A percentile compares a stretch with the other conserved stretches of the same genome.
Conservation (phyloP, 495 filamentous ascomycete species). For the Wilcoxina mikolae region DNA sequence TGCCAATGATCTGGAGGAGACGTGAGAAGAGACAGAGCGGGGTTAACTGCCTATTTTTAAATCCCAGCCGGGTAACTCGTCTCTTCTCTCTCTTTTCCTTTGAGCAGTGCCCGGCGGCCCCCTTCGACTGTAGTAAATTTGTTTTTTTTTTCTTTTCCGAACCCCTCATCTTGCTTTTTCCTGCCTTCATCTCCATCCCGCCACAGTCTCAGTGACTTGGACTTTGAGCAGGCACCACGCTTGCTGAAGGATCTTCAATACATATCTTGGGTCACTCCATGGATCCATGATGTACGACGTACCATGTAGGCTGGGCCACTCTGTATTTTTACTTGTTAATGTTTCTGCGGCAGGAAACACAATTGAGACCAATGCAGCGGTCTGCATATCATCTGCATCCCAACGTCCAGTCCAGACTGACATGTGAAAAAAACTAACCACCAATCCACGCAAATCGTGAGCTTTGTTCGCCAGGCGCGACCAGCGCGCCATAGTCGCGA, state of each 20-base stretch:
- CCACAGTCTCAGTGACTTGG: slow-evolving; percentile 5
- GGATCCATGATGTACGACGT: no score
- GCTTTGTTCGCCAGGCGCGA: slow-evolving; percentile 3
- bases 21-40: not conserved
- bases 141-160: not conserved
- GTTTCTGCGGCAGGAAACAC: slow-evolving; percentile 6
- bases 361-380: not conserved
- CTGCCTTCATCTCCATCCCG: not conserved
- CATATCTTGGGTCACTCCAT: slow-evolving; percentile 8
- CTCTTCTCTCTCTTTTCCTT: not conserved
- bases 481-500: slow-evolving; percentile 1
- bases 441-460: not conserved
- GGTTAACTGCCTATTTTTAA: slow-evolving; percentile 7
- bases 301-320: no score
- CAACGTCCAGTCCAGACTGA: not conserved
- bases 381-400: not conserved
- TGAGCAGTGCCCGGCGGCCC: no score
- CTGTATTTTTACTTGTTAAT: no score
- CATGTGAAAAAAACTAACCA: slow-evolving; percentile 3
- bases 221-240: slow-evolving; percentile 1
- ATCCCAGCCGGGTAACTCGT: not conserved
- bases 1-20: slow-evolving; percentile 5
- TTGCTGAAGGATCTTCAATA: slow-evolving; percentile 4
- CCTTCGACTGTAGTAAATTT: not conserved
- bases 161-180: not conserved